Evolutionary conservation across 140 eudicot species (phyloP).

Genomic region (Bidens hawaiensis): DNA sequence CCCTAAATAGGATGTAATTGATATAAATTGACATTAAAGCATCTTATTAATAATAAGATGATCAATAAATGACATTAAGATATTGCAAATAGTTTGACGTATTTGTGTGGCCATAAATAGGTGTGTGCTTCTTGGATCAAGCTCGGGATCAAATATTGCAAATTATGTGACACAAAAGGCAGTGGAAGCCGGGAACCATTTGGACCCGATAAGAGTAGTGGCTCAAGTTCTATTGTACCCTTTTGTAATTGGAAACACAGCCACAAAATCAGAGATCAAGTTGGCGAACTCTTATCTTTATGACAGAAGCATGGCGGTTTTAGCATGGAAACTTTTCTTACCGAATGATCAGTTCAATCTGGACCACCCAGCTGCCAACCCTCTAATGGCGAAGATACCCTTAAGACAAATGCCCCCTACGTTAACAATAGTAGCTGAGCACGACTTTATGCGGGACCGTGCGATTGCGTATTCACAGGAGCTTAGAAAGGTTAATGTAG

Average conservation of each 20-base stretch:
- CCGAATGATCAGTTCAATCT: conserved; percentile 64
- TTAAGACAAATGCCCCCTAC: conserved; percentile 78
- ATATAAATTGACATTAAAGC: too few relatives aligned
- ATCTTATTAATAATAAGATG: too few relatives aligned
- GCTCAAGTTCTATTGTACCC: conserved; percentile 97
- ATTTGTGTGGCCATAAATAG: conserved; percentile 27
- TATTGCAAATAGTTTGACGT: not conserved
- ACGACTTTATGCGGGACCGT: conserved; percentile 95
- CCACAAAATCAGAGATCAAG: conserved; percentile 75
- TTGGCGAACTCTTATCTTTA: conserved; percentile 68
- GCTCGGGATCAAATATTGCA: conserved; percentile 87
- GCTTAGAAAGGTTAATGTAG: conserved; percentile 78
- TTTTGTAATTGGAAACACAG: conserved; percentile 67
- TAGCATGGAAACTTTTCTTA: conserved; percentile 80
- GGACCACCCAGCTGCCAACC: conserved; percentile 87
- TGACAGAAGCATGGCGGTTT: conserved; percentile 58
- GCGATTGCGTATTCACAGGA: conserved; percentile 81
- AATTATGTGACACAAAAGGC: conserved; percentile 67
- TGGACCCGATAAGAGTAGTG: conserved; percentile 74
- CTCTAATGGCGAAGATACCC: conserved; percentile 44
- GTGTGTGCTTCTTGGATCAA: conserved; percentile 87
- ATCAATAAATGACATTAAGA: too few relatives aligned
- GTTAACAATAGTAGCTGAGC: conserved; percentile 74
- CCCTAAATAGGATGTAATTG: too few relatives aligned
- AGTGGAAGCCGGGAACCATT: conserved; percentile 64